phyloP scores from a whole-genome alignment of 2,329 filamentous ascomycete genomes.

The Colletotrichum sp. region DNA sequence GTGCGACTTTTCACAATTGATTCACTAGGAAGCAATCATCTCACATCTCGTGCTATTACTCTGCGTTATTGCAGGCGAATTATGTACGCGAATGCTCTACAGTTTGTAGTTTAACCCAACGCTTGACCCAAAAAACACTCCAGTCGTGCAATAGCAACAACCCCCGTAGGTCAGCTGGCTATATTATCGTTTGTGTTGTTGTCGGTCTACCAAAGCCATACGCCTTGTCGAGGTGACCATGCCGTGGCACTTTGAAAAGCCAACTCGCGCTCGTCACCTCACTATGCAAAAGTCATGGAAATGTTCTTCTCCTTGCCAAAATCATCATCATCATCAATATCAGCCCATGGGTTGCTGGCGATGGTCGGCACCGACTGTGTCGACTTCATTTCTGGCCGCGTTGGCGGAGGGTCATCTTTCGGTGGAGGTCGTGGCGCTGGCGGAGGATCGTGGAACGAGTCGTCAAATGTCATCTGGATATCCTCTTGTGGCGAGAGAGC shows the following conservation, averaged over 20 bases:
- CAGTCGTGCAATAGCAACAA: not conserved
- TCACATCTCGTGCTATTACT: not conserved
- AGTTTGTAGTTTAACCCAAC: not conserved
- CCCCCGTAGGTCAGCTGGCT: not conserved
- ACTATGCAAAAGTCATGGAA: conserved; percentile 78
- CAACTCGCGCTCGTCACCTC: not conserved
- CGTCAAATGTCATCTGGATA: conserved; percentile 76
- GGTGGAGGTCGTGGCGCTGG: conserved; percentile 31
- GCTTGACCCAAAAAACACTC: not conserved
- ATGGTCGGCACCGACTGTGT: conserved; percentile 56
- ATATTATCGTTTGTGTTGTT: not conserved
- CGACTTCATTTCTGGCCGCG: conserved; percentile 45
- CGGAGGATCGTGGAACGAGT: conserved; percentile 52
- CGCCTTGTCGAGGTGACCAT: not conserved
- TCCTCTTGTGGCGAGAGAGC: conserved; percentile 44
- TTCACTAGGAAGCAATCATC: not conserved
- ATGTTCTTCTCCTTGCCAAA: conserved; percentile 78
- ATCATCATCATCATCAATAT: conserved; percentile 69
- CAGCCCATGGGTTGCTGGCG: conserved; percentile 71
- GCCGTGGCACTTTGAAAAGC: not conserved
- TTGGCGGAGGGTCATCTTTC: conserved; percentile 31
- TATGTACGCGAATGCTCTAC: conserved; percentile 10
- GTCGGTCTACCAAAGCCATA: not conserved
- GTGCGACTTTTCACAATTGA: not conserved
- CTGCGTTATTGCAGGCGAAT: not conserved